These are phyloP conservation scores for Sporothrix brasiliensis DNA, from an alignment of 2,329 filamentous ascomycete species.

Conservation along the genomic window DNA sequence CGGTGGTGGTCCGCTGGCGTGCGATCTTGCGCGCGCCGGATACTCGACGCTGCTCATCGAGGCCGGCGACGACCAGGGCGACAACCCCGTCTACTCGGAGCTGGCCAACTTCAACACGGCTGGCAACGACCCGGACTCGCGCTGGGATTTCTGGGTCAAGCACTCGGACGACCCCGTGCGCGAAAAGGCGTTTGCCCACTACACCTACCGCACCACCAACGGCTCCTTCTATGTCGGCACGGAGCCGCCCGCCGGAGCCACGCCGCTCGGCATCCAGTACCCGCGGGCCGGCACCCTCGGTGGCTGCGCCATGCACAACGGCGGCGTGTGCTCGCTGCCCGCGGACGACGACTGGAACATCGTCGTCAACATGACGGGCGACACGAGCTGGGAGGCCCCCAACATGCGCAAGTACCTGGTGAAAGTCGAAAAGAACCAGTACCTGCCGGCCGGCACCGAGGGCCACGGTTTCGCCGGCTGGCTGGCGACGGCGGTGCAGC, in stretches of 20 bases:
- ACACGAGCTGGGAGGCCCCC: conserved; percentile 51
- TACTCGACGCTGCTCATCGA: conserved; percentile 56
- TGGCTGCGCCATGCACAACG: conserved; percentile 52
- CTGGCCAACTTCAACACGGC: conserved; percentile 41
- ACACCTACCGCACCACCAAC: conserved; percentile 46
- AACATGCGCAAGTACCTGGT: conserved; percentile 56
- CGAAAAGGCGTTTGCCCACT: conserved; percentile 52
- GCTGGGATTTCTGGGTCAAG: conserved; percentile 34
- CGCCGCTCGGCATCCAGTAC: conserved; percentile 38
- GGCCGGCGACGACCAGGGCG: conserved; percentile 55
- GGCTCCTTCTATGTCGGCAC: conserved; percentile 38
- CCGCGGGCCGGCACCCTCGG: conserved; percentile 39
- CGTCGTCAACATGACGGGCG: conserved; percentile 53
- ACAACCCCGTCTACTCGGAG: conserved; percentile 39
- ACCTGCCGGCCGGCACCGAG: conserved; percentile 41
- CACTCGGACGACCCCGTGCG: conserved; percentile 31
- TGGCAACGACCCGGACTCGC: conserved; percentile 31
- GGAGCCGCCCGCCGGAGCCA: conserved; percentile 35
- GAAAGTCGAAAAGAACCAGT: conserved; percentile 52
- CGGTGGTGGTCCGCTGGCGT: conserved; percentile 54
- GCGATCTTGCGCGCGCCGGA: conserved; percentile 54
- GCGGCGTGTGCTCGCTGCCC: conserved; percentile 54
- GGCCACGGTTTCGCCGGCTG: conserved; percentile 48
- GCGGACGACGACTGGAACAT: conserved; percentile 54
- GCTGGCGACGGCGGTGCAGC: conserved; percentile 44